phyloP scores from a whole-genome alignment of 108 stramenopile species.

The Skeletonema costatum region DNA sequence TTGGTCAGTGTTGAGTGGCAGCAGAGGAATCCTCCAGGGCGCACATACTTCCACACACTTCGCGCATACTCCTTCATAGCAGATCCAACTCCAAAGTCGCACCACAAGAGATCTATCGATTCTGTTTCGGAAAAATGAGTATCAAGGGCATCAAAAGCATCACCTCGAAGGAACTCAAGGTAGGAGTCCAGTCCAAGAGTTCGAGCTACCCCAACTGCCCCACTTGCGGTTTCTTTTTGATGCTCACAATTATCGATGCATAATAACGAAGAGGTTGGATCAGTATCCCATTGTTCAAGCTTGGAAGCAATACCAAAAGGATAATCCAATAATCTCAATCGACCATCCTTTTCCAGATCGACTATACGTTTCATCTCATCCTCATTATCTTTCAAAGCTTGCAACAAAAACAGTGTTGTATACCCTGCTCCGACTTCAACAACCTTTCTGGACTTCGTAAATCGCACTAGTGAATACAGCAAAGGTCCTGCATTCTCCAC shows the following conservation, averaged over 20 bases:
- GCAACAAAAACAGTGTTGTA: slow-evolving; percentile 77
- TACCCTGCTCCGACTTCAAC: slow-evolving; percentile 90
- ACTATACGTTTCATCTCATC: slow-evolving; percentile 65
- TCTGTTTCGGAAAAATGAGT: slow-evolving; percentile 43
- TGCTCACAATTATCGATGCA: slow-evolving; percentile 87
- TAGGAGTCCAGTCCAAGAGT: slow-evolving; percentile 69
- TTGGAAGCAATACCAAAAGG: slow-evolving; percentile 56
- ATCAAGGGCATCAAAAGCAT: slow-evolving; percentile 71
- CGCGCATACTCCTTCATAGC: slow-evolving; percentile 67
- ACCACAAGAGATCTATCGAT: slow-evolving; percentile 82
- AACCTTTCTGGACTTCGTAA: slow-evolving; percentile 64
- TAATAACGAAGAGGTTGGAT: slow-evolving; percentile 44
- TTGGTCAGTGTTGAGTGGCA: slow-evolving; percentile 87
- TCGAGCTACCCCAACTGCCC: slow-evolving; percentile 62
- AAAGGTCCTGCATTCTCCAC: slow-evolving; percentile 81
- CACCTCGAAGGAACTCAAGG: slow-evolving; percentile 62
- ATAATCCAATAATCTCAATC: slow-evolving; percentile 67
- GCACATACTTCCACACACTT: slow-evolving; percentile 57
- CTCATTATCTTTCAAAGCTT: slow-evolving; percentile 85
- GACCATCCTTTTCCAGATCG: slow-evolving; percentile 47
- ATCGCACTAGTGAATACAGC: slow-evolving; percentile 71
- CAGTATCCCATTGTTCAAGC: slow-evolving; percentile 28
- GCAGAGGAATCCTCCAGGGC: slow-evolving; percentile 77
- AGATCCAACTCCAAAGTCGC: slow-evolving; percentile 87
- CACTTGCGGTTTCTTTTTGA: slow-evolving; percentile 78